Base-by-base conservation (phyloP, 352 stramenopile species). In the Phytophthora cactorum region DNA sequence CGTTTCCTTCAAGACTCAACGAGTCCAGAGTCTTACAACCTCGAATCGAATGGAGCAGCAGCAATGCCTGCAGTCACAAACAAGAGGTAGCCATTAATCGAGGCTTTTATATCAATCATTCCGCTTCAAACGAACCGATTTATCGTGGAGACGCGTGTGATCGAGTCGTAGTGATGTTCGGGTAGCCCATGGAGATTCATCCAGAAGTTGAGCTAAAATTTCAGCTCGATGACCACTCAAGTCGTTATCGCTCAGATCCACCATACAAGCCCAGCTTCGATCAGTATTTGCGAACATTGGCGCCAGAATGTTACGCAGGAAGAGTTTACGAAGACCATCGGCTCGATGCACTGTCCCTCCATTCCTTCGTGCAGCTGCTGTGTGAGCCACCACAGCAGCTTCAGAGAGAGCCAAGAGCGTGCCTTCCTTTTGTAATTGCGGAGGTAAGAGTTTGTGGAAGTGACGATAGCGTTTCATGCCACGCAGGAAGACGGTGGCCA, bases 211-310 rank as follows among this genome's bases (percentile, higher is more conserved):
- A 2, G 86, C 82, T 1, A 94, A 51, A 3, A 82, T 32, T 15
- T 71, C 64, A 7, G 79, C 84, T 43, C 79, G 81, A 32, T 74
- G 47, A 4, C 84, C 77, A 38, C 76, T 79, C 5, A 93, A 62
- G 36, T 91, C 63, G 66, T 95, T 95, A 55, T 93, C 86, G n/a
- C 84, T 95, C 44, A 93, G 44, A 45, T 95, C 83, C 2, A 93
- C 55, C 59, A 79, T 68, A 17, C 81, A 84, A 7, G 77, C 74
- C 32, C 62, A 68, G 10, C 59, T 54, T 8, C 84, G 68, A 12
- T 72, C 68, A 2, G 68, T 75, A 61, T 93, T 93, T 14, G 78
- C 69, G 11, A 93, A 89, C 83, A 90, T 90, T 2, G 84, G 84
- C 1, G 67, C 68, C 11, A 93, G 52, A 6, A 94, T 89, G 31